Conservation (phyloP, 2,329 filamentous ascomycete species). For the Ophiocordyceps camponoti-floridani region DNA sequence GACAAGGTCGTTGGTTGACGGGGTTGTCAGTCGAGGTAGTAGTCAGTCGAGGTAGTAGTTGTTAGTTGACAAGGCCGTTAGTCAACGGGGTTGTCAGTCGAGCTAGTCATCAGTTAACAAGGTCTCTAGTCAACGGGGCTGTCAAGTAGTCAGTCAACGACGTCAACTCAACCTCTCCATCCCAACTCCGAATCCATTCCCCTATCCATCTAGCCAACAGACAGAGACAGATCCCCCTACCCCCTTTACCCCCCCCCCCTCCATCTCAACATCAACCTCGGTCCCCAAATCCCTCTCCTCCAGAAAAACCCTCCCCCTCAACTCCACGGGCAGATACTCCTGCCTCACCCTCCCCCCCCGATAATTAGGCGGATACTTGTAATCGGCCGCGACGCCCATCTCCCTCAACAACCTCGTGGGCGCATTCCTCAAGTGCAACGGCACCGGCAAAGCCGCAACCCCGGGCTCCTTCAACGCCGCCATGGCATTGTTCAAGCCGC, state of each 20-base stretch:
- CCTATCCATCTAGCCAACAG: neutral
- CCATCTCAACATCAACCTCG: slow-evolving; percentile 54
- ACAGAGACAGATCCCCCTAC: neutral
- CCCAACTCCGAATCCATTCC: too few relatives aligned
- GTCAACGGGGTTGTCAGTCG: too few relatives aligned
- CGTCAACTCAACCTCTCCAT: too few relatives aligned
- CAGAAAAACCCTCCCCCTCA: slow-evolving; percentile 56
- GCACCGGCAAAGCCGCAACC: slow-evolving; percentile 63
- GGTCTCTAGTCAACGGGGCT: too few relatives aligned
- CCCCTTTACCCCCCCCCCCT: neutral
- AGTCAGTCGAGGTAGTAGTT: too few relatives aligned
- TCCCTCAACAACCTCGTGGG: slow-evolving; percentile 89
- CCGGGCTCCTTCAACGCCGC: slow-evolving; percentile 68
- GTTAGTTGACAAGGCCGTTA: too few relatives aligned
- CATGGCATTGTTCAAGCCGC: slow-evolving; percentile 65
- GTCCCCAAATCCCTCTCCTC: slow-evolving; percentile 67
- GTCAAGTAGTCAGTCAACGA: too few relatives aligned
- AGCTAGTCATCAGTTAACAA: too few relatives aligned
- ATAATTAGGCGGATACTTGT: slow-evolving; percentile 95
- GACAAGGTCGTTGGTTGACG: too few relatives aligned
- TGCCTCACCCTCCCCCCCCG: slow-evolving; percentile 65
- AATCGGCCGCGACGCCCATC: slow-evolving; percentile 73
- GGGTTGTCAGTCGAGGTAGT: too few relatives aligned
- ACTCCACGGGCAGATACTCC: slow-evolving; percentile 70
- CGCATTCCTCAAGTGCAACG: slow-evolving; percentile 77